phyloP scores from a whole-genome alignment of 495 filamentous ascomycete species.

The Paragyromitra xinjiangensis region DNA sequence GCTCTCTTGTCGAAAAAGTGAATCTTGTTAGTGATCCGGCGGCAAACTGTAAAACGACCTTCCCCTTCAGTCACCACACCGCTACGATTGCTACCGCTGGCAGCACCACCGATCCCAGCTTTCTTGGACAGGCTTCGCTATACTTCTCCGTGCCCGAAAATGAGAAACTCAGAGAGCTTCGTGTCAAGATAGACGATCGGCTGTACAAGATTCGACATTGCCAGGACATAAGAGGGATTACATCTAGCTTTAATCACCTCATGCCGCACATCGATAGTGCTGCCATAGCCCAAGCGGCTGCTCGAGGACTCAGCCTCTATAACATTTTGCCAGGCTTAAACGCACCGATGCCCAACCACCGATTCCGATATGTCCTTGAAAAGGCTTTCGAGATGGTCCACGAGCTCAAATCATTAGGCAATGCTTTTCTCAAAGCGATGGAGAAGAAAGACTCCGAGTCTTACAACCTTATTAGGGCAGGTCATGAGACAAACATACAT shows the following conservation, averaged over 20 bases:
- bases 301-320: too few relatives aligned
- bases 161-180: conserved; percentile 33
- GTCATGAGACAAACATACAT: too few relatives aligned
- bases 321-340: too few relatives aligned
- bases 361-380: too few relatives aligned
- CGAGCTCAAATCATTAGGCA: too few relatives aligned
- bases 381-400: too few relatives aligned
- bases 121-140: neutral
- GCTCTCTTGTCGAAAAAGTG: neutral
- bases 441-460: too few relatives aligned
- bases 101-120: neutral
- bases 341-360: too few relatives aligned
- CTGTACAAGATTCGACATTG: conserved; percentile 59
- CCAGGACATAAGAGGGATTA: conserved; percentile 53
- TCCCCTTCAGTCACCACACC: conserved; percentile 42
- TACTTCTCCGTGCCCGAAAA: conserved; percentile 59
- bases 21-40: neutral
- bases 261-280: neutral
- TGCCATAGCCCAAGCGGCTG: neutral
- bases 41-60: conserved; percentile 48
- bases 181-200: conserved; percentile 56
- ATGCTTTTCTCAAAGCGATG: too few relatives aligned
- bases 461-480: too few relatives aligned
- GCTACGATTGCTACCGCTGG: neutral
- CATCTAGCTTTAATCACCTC: neutral